Percentiles rank a stretch among this genome's conserved stretches.
phyloP scores from a whole-genome alignment of 2,329 filamentous ascomycete genomes.

The Fusarium secorum region DNA sequence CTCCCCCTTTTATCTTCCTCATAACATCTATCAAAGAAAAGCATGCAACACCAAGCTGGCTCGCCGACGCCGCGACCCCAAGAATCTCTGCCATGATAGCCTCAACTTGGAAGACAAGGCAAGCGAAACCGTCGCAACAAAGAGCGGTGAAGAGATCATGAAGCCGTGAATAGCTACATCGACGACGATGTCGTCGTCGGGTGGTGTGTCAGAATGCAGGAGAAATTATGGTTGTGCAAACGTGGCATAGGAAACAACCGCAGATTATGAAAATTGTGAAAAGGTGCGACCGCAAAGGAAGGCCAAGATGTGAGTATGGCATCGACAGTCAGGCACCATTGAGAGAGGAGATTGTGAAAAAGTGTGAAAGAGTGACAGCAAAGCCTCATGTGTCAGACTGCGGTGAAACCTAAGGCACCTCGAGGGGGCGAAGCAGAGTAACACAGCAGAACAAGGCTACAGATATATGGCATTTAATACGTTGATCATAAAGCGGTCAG shows the following conservation, averaged over 20 bases:
- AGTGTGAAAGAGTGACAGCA: background rate
- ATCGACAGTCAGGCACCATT: background rate
- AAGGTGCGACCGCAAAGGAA: background rate
- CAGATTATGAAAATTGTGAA: background rate
- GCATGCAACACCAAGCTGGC: conserved; percentile 21
- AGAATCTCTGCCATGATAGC: conserved; percentile 37
- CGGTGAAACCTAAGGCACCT: background rate
- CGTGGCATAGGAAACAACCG: conserved; percentile 21
- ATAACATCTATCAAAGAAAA: conserved; percentile 27
- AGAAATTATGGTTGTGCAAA: conserved; percentile 11
- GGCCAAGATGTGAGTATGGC: background rate
- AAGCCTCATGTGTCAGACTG: conserved; percentile 27
- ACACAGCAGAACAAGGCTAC: conserved; percentile 6
- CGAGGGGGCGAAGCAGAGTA: conserved; percentile 11
- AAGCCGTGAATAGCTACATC: background rate
- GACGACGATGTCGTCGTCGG: background rate
- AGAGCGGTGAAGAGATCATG: conserved; percentile 13
- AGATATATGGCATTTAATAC: background rate
- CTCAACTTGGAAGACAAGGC: background rate
- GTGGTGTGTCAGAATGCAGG: conserved; percentile 12
- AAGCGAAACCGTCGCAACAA: background rate
- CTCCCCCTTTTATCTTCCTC: conserved; percentile 38
- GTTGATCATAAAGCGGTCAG: background rate
- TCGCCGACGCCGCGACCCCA: conserved; percentile 33
- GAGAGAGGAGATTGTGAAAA: background rate